Evolutionary conservation across 2,329 filamentous ascomycete species (phyloP), one percentile per base, ranked within the genome.

Genomic region (Sphaerulina populicola): DNA sequence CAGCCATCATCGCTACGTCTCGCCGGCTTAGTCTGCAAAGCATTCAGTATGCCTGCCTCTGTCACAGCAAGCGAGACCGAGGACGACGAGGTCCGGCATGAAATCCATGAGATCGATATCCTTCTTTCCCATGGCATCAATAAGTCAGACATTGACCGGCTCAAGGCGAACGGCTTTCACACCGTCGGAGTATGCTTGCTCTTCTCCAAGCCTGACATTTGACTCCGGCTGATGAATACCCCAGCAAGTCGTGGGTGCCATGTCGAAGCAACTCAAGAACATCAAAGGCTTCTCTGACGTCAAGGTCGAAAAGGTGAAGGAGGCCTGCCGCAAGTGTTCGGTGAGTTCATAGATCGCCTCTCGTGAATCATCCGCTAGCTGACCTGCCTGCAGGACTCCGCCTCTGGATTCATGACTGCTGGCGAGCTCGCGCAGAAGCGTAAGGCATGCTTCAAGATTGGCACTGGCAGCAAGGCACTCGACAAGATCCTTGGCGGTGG

Each of bases 301-400:
- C 62, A 85, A 85, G 65, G 82, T 85, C 3, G 82, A 85, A 57
- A 85, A 85, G 65, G 75, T 85, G 63, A 85, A 83, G 62, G 82
- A 85, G 58, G 82, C 82, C 44, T 75, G 81, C 48, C 72, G 74
- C 41, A 83, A 83, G 65, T 80, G 77, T 53, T 69, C 77, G 65
- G 78, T 80, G 66, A 49, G 67, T 61, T 4, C 36, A 44, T 8
- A 15, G 9, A 3, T 4, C n/a, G 33, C 29, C 21, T 9, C 23
- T 7, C 9, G 5, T 6, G n/a, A 12, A 12, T 18, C 42, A 7
- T 35, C 30, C 18, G 35, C 14, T 14, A 31, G 45, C 56, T 60
- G 48, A 59, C 45, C 37, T n/a, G 8, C 30, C 14, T 30, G 15
- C 56, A 83, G 79, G 79, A 80, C 14, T 72, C 75, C 53, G 73